Evolutionary conservation across 1,139 yeast species (phyloP), one percentile per base, ranked within the genome.

Genomic region (Pneumocystis sp.): DNA sequence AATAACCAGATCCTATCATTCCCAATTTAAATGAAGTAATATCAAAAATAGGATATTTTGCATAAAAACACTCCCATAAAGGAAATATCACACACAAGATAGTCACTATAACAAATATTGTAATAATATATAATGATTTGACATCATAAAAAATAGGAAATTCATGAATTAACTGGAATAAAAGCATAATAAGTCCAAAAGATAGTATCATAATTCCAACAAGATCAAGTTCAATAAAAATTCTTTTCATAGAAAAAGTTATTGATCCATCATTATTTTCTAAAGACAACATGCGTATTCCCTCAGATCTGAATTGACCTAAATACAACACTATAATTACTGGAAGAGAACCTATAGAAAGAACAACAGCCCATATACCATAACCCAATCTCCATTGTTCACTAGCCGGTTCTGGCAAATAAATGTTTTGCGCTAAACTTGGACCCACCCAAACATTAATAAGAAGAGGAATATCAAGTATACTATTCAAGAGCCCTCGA

Each of bases 301-400:
- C 72, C 64, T 68, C 66, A n/a, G 76, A 76, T 65, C 72, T 71
- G 17, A 66, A 65, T 61, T 74, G 72, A 66, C 72, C 72, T 64
- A 63, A 70, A 71, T 70, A 72, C 69, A 76, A 70, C 21, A 73
- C 69, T 19, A 70, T 50, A 37, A 70, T 68, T 37, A 76, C 67
- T 5, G 79, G 79, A 17, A 69, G 59, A 34, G 72, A 71, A 34
- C 74, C 73, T 34, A 75, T 67, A 0, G 78, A 77, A 66, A 72
- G 69, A 45, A 77, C 72, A 45, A 77, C 70, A 19, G 75, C 73
- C 69, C 75, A 77, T 40, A 72, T 67, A 37, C 77, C 77, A 67
- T 73, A 76, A 6, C 75, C 78, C 75, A 76, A 74, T 65, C 78
- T 70, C 77, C 78, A 76, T 2, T 68, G 64, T 37, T 66, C 65